Percentiles rank a stretch among this genome's conserved stretches.
These are phyloP conservation scores for Vanrija humicola DNA, from an alignment of 1,284 basidiomycete species.

Conservation along the genomic window DNA sequence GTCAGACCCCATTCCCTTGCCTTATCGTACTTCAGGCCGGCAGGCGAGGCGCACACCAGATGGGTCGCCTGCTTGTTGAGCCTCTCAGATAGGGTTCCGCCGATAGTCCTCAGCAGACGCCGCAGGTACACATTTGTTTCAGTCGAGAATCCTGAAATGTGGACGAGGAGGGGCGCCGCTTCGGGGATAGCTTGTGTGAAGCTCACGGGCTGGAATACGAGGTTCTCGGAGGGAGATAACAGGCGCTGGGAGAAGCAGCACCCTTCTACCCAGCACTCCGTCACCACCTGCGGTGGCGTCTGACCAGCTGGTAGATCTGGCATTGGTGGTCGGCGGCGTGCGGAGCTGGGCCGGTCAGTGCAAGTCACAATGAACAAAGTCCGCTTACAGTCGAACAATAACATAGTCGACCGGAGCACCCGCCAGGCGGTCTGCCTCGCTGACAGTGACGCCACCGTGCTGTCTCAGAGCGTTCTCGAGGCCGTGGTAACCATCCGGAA, in stretches of 20 bases:
- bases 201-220: conserved; percentile 40
- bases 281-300: conserved; percentile 27
- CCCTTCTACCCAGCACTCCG: conserved; percentile 48
- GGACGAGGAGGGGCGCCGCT: conserved; percentile 19
- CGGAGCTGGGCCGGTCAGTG: background rate
- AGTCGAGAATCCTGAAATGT: conserved; percentile 38
- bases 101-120: conserved; percentile 35
- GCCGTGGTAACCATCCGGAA: conserved; percentile 29
- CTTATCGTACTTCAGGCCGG: conserved; percentile 35
- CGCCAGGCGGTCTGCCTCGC: conserved; percentile 25
- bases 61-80: conserved; percentile 38
- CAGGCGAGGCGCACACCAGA: conserved; percentile 26
- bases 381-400: conserved; percentile 42
- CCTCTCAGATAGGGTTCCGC: conserved; percentile 28
- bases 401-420: conserved; percentile 41
- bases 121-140: conserved; percentile 34
- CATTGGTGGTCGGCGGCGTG: background rate
- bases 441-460: conserved; percentile 34
- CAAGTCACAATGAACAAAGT: background rate
- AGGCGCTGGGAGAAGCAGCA: conserved; percentile 38
- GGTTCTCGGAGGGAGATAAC: conserved; percentile 29
- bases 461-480: conserved; percentile 33
- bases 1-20: conserved; percentile 38
- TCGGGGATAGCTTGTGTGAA: conserved; percentile 35
- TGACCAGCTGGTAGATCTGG: conserved; percentile 1